Evolutionary conservation across 1,139 yeast species (phyloP).

Genomic region (Candida glucosophila): DNA sequence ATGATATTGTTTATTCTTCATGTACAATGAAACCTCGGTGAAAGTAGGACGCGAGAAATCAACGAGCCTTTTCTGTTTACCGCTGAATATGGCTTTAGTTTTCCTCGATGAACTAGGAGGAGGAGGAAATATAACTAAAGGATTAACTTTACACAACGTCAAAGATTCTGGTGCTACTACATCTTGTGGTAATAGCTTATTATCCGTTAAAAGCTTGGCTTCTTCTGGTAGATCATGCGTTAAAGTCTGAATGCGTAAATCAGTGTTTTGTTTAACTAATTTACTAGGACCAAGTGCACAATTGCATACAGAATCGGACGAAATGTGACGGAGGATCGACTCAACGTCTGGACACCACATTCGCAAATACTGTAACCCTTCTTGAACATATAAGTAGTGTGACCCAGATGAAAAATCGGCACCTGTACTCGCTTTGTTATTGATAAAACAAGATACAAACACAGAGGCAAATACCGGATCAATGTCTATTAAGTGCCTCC

Average conservation of each 20-base stretch:
- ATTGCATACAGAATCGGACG: constrained; percentile 3
- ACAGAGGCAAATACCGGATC: constrained; percentile 24
- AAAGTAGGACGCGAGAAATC: constrained; percentile 21
- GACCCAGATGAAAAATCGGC: constrained; percentile 16
- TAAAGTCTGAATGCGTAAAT: constrained; percentile 7
- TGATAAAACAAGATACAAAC: constrained; percentile 23
- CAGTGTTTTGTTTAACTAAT: constrained; percentile 8
- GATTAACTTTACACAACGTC: constrained; percentile 14
- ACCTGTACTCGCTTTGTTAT: constrained; percentile 20
- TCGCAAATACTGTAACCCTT: constrained; percentile 20
- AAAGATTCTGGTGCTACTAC: constrained; percentile 5
- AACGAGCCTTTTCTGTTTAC: constrained; percentile 19
- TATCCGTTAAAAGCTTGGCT: too few relatives aligned
- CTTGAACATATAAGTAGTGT: constrained; percentile 22
- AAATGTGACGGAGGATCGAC: constrained; percentile 10
- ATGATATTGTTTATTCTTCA: constrained; percentile 9
- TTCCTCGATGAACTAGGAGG: constrained; percentile 17
- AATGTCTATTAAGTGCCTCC: constrained; percentile 15
- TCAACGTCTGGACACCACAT: constrained; percentile 29
- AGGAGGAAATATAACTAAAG: constrained; percentile 25
- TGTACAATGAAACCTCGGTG: constrained; percentile 11
- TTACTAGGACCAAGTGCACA: constrained; percentile 4
- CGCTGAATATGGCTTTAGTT: constrained; percentile 15
- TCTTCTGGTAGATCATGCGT: constrained; percentile 2
- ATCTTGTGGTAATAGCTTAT: constrained; percentile 9